phyloP scores from a whole-genome alignment of 768 basidiomycete genomes.

The Rhodotorula graminis region DNA sequence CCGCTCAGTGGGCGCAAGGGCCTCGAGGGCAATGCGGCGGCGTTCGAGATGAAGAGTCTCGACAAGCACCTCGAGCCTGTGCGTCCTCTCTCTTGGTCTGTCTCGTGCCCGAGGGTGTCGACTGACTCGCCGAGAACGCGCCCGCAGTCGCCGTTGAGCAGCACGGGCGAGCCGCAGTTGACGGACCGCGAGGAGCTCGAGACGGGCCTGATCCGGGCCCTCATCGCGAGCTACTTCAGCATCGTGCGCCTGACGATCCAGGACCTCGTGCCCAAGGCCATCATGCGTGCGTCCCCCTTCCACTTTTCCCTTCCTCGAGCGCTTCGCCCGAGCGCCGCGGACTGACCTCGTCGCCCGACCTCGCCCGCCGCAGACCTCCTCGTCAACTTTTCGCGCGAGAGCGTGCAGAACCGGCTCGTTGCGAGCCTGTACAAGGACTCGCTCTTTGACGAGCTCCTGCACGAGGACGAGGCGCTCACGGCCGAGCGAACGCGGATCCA shows the following conservation, averaged over 20 bases:
- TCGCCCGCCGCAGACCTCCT: constrained; percentile 53
- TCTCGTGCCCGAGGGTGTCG: no score
- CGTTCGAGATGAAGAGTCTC: constrained; percentile 97
- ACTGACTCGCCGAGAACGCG: constrained; percentile 1
- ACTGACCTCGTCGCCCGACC: neutral
- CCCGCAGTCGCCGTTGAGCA: constrained; percentile 52
- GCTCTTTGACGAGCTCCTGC: constrained; percentile 79
- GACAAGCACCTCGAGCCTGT: constrained; percentile 97
- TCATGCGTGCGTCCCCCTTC: constrained; percentile 65
- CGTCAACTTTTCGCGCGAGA: constrained; percentile 92
- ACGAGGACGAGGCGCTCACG: constrained; percentile 92
- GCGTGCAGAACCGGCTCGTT: constrained; percentile 95
- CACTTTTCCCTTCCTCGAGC: neutral
- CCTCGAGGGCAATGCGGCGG: constrained; percentile 72
- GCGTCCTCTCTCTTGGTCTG: constrained; percentile 47
- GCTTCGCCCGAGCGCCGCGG: no score
- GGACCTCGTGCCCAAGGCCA: constrained; percentile 92
- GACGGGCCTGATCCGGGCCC: constrained; percentile 83
- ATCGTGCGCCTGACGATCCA: constrained; percentile 96
- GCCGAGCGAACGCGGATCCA: constrained; percentile 90
- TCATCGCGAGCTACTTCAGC: constrained; percentile 91
- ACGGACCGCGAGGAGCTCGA: constrained; percentile 92
- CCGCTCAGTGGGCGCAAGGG: constrained; percentile 48
- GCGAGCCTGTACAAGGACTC: constrained; percentile 90
- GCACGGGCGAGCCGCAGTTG: constrained; percentile 58